These are phyloP conservation scores for Kingdonia uniflora DNA, from an alignment of 164 flowering plant genomes.

Conservation along the genomic window DNA sequence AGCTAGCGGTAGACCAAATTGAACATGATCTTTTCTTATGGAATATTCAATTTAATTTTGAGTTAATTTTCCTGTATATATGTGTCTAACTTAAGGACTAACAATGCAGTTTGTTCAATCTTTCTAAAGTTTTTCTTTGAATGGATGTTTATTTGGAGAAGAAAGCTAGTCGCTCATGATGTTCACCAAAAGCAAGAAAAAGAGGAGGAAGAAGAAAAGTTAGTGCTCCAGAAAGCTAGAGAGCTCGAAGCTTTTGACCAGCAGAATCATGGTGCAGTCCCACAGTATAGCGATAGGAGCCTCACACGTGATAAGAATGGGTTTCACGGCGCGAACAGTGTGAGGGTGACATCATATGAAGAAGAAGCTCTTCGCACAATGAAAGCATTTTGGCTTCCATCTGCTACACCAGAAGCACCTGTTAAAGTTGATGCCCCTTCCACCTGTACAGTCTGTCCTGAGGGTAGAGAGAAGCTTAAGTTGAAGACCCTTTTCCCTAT, in stretches of 20 bases:
- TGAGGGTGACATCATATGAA: slow-evolving; percentile 84
- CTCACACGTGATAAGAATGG: slow-evolving; percentile 62
- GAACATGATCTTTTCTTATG: no score
- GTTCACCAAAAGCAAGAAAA: slow-evolving; percentile 73
- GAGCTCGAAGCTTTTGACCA: slow-evolving; percentile 94
- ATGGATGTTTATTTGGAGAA: neutral
- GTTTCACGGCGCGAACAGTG: slow-evolving; percentile 98
- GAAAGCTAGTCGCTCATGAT: slow-evolving; percentile 75
- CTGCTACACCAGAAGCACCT: slow-evolving; percentile 92
- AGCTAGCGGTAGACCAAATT: no score
- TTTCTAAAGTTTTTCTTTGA: neutral
- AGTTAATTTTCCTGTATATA: no score
- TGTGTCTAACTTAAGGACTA: no score
- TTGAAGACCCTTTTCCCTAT: slow-evolving; percentile 75
- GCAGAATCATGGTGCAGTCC: slow-evolving; percentile 92
- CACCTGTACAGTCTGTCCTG: slow-evolving; percentile 63
- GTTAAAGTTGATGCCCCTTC: slow-evolving; percentile 70
- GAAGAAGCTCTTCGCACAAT: slow-evolving; percentile 91
- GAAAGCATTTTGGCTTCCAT: slow-evolving; percentile 99
- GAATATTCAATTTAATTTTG: no score
- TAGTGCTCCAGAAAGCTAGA: slow-evolving; percentile 67
- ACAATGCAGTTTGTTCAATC: no score
- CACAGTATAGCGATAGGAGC: slow-evolving; percentile 67
- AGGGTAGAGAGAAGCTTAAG: slow-evolving; percentile 87
- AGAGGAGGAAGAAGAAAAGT: slow-evolving; percentile 75